phyloP scores from a whole-genome alignment of 208 protist species.

The Leptomonas seymouri region DNA sequence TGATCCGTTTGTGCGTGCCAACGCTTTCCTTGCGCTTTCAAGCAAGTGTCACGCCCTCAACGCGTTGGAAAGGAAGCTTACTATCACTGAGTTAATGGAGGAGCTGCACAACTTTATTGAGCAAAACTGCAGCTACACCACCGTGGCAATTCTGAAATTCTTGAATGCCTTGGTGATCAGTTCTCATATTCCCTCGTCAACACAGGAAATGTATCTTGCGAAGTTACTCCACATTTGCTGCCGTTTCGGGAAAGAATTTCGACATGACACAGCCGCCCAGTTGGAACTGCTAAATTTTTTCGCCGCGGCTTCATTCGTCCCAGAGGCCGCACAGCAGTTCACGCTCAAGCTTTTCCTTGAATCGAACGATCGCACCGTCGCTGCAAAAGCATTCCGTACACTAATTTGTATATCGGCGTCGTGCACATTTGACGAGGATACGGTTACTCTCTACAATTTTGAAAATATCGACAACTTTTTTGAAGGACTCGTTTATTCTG shows the following conservation, averaged over 20 bases:
- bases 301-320: neutral
- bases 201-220: slow-evolving; percentile 15
- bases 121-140: slow-evolving; percentile 24
- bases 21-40: slow-evolving; percentile 20
- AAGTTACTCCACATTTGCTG: slow-evolving; percentile 22
- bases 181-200: neutral
- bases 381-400: slow-evolving; percentile 10
- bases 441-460: neutral
- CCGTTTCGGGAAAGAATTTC: slow-evolving; percentile 20
- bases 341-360: slow-evolving; percentile 12
- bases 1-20: slow-evolving; percentile 36
- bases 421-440: neutral
- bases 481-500: neutral
- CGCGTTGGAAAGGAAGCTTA: slow-evolving; percentile 6
- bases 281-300: slow-evolving; percentile 24
- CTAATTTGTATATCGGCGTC: neutral
- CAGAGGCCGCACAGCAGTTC: slow-evolving; percentile 2
- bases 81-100: slow-evolving; percentile 19
- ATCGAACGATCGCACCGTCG: slow-evolving; percentile 17
- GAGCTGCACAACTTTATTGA: slow-evolving; percentile 13
- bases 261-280: slow-evolving; percentile 14
- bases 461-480: neutral
- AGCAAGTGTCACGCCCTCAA: slow-evolving; percentile 2
- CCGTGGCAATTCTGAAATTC: slow-evolving; percentile 25
- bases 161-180: slow-evolving; percentile 1